These are phyloP conservation scores for Linnemannia schmuckeri DNA, from an alignment of 192 early-diverging fungal species.

Conservation along the genomic window DNA sequence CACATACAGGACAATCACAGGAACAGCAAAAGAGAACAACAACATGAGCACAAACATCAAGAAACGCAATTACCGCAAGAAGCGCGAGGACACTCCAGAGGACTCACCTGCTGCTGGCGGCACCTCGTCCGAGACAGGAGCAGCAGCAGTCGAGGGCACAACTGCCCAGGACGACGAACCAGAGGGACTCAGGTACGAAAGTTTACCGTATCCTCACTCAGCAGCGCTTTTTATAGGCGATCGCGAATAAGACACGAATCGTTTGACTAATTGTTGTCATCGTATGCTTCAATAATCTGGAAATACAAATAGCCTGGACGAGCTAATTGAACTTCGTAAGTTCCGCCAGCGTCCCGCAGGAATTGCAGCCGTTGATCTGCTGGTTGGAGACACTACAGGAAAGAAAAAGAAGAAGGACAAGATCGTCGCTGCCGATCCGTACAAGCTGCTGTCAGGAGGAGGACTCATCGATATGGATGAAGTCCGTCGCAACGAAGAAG, in stretches of 20 bases:
- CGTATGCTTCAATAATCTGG: background rate
- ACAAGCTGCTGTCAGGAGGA: slow-evolving; percentile 68
- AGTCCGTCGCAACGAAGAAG: slow-evolving; percentile 43
- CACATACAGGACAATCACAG: background rate
- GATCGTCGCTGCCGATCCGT: slow-evolving; percentile 63
- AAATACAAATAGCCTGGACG: slow-evolving; percentile 55
- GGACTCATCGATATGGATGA: slow-evolving; percentile 68
- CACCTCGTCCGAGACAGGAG: background rate
- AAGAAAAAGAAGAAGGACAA: slow-evolving; percentile 68
- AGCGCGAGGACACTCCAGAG: slow-evolving; percentile 40
- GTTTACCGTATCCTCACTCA: background rate
- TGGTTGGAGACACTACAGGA: slow-evolving; percentile 64
- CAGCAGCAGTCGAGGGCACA: background rate
- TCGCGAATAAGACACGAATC: background rate
- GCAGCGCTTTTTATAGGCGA: background rate
- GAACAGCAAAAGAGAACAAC: background rate
- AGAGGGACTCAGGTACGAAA: slow-evolving; percentile 43
- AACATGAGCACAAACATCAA: slow-evolving; percentile 38
- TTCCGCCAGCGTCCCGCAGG: slow-evolving; percentile 68
- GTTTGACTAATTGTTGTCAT: background rate
- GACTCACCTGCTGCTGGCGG: slow-evolving; percentile 3
- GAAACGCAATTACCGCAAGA: slow-evolving; percentile 46
- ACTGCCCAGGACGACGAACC: slow-evolving; percentile 14
- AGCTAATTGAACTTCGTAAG: slow-evolving; percentile 70
- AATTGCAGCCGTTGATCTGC: slow-evolving; percentile 68